phyloP scores from a whole-genome alignment of 1,284 basidiomycete genomes.

The Sanghuangporus sanghuang region DNA sequence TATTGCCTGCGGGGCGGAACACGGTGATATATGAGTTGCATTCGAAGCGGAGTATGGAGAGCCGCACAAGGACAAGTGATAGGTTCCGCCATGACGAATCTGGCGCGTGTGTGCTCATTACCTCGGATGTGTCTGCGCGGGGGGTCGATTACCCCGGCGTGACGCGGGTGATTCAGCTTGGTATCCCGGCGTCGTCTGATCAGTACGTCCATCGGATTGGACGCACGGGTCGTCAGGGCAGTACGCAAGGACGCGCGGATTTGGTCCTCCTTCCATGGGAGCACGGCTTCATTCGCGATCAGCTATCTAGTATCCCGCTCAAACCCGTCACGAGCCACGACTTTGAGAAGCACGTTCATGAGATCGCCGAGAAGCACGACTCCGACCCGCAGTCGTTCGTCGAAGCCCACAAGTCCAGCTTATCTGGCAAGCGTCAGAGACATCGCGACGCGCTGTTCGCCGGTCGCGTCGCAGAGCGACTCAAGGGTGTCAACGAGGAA shows the following conservation, averaged over 20 bases:
- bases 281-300: constrained; percentile 60
- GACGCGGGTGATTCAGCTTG: constrained; percentile 91
- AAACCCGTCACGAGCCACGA: constrained; percentile 52
- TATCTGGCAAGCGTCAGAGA: constrained; percentile 14
- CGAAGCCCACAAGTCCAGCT: neutral
- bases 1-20: constrained; percentile 43
- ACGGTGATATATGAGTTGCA: constrained; percentile 82
- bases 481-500: constrained; percentile 19
- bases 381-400: constrained; percentile 28
- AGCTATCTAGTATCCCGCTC: constrained; percentile 70
- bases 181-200: constrained; percentile 67
- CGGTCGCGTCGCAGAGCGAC: constrained; percentile 13
- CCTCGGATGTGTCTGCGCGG: constrained; percentile 87
- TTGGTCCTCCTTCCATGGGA: constrained; percentile 86
- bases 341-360: constrained; percentile 44
- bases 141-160: constrained; percentile 90
- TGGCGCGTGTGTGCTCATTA: constrained; percentile 70
- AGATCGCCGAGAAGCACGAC: constrained; percentile 50
- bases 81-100: constrained; percentile 60
- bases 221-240: constrained; percentile 79
- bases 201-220: constrained; percentile 93
- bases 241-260: constrained; percentile 74
- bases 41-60: constrained; percentile 68
- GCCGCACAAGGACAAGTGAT: constrained; percentile 62
- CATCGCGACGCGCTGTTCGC: neutral